Conservation (phyloP, 176 grass and related monocot species). For the Poa pratensis region DNA sequence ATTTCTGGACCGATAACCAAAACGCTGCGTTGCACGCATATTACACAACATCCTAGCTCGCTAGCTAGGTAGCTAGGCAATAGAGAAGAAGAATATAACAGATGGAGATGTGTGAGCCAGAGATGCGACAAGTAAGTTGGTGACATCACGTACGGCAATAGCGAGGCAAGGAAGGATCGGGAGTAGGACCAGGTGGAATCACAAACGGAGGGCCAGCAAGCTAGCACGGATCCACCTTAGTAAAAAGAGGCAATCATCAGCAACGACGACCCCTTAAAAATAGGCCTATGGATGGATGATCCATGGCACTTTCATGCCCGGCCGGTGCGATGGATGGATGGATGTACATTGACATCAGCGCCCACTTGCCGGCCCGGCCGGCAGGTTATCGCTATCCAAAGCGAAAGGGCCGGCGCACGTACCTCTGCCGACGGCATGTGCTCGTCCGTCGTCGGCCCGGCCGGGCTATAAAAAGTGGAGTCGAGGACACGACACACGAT, state of each 20-base stretch:
- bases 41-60: too few species aligned
- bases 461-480: too few species aligned
- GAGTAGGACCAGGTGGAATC: slow-evolving; percentile 13
- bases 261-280: slow-evolving; percentile 1
- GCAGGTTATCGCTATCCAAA: slow-evolving; percentile 17
- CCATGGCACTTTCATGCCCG: not conserved
- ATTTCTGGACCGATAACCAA: too few species aligned
- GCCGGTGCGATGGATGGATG: not conserved
- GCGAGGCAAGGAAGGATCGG: not conserved
- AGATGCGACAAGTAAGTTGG: slow-evolving; percentile 14
- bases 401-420: not conserved
- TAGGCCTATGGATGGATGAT: not conserved
- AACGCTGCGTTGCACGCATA: too few species aligned
- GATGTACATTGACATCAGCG: slow-evolving; percentile 21
- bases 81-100: not conserved
- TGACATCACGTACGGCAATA: not conserved
- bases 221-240: not conserved
- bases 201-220: not conserved
- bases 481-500: too few species aligned
- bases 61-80: too few species aligned
- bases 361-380: slow-evolving; percentile 1
- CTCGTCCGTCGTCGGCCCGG: too few species aligned
- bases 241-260: slow-evolving; percentile 11
- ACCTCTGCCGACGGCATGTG: not conserved
- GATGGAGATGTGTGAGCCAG: not conserved